phyloP scores from a whole-genome alignment of 345 rosid species.

The Populus simonii region DNA sequence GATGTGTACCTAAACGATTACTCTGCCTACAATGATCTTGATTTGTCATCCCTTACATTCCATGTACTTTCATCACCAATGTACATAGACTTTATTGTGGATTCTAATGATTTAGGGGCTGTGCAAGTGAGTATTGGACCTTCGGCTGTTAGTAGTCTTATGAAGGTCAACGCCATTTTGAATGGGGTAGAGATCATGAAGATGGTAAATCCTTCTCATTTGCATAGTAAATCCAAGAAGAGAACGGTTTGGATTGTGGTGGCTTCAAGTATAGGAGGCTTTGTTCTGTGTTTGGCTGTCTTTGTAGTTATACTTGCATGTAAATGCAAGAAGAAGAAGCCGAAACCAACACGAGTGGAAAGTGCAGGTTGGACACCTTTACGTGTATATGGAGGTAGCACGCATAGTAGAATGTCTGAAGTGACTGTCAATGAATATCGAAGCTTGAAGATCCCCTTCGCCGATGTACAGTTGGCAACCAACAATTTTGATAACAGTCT shows the following conservation, averaged over 20 bases:
- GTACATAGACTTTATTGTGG: constrained; percentile 68
- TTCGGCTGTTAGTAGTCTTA: constrained; percentile 60
- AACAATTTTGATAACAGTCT: constrained; percentile 70
- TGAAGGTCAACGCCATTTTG: constrained; percentile 62
- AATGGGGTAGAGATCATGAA: constrained; percentile 93
- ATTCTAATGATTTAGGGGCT: constrained; percentile 50
- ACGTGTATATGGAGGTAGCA: constrained; percentile 67
- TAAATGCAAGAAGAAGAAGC: constrained; percentile 45
- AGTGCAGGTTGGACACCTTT: constrained; percentile 82
- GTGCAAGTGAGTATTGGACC: constrained; percentile 76
- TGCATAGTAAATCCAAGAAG: constrained; percentile 31
- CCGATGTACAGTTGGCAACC: constrained; percentile 67
- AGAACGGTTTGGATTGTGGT: constrained; percentile 48
- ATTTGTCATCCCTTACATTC: constrained; percentile 61
- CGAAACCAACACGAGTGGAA: constrained; percentile 44
- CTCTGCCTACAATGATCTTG: constrained; percentile 66
- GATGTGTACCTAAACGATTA: constrained; percentile 63
- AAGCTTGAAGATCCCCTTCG: constrained; percentile 64
- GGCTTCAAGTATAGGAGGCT: constrained; percentile 61
- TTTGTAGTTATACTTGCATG: constrained; percentile 31
- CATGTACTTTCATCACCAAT: constrained; percentile 71
- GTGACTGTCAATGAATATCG: constrained; percentile 61
- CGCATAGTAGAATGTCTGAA: constrained; percentile 65
- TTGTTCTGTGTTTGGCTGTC: constrained; percentile 35
- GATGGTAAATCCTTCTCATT: constrained; percentile 39